Evolutionary conservation across 2,329 filamentous ascomycete species (phyloP).

Genomic region (Zasmidium citrigriseum): DNA sequence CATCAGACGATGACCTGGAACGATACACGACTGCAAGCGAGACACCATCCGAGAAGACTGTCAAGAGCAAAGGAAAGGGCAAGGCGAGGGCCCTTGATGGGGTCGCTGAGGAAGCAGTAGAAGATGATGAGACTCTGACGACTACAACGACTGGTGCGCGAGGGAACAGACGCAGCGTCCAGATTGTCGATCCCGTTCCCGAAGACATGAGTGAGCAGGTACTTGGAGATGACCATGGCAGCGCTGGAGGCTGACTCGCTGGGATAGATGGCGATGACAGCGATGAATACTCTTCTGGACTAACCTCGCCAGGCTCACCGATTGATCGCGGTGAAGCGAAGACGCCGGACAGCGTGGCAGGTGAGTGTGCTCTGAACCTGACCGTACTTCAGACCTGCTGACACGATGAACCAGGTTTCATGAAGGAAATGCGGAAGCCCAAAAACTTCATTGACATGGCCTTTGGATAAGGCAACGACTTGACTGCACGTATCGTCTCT

Average conservation of each 20-base stretch:
- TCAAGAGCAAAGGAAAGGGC: constrained; percentile 12
- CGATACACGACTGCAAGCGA: constrained; percentile 20
- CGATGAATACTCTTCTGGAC: constrained; percentile 1
- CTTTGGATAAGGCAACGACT: constrained; percentile 18
- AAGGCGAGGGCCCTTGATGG: constrained; percentile 21
- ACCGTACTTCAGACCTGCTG: too few relatives aligned
- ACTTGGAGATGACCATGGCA: constrained; percentile 14
- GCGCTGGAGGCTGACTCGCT: constrained; percentile 18
- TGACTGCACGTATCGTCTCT: constrained; percentile 2
- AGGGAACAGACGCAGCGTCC: constrained; percentile 21
- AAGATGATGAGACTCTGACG: constrained; percentile 13
- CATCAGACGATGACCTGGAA: constrained; percentile 15
- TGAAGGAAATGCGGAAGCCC: constrained; percentile 22
- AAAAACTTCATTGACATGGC: constrained; percentile 25
- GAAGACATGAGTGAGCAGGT: constrained; percentile 19
- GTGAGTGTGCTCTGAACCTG: too few relatives aligned
- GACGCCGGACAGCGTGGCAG: constrained; percentile 21
- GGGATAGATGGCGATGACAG: constrained; percentile 19
- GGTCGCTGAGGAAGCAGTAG: constrained; percentile 20
- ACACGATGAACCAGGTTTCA: too few relatives aligned
- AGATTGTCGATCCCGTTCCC: constrained; percentile 24
- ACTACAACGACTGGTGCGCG: constrained; percentile 13
- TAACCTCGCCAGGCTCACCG: constrained; percentile 5
- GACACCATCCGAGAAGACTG: constrained; percentile 9
- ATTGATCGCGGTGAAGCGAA: constrained; percentile 23